Conservation (phyloP, 768 basidiomycete genomes). For the Trametes meyenii region DNA sequence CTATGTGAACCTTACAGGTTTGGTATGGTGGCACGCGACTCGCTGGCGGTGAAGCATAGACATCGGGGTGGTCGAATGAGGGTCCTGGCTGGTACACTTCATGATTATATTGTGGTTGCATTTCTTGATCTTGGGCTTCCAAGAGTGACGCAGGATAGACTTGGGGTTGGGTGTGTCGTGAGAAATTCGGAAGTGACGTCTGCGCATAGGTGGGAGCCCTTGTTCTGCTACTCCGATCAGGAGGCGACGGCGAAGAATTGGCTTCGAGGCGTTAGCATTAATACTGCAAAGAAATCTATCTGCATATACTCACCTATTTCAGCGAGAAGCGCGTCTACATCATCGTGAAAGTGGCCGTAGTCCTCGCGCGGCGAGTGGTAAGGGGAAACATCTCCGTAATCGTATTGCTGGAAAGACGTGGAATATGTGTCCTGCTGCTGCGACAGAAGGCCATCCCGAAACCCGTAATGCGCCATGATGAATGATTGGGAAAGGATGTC, state of each 20-base stretch:
- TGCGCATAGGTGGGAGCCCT: conserved; percentile 17
- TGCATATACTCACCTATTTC: conserved; percentile 35
- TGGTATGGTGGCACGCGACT: too few species aligned
- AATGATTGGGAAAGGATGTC: neutral
- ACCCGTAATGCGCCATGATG: neutral
- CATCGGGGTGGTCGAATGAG: too few species aligned
- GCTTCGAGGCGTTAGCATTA: conserved; percentile 33
- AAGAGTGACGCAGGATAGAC: neutral
- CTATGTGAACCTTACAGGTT: too few species aligned
- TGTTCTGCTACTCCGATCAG: conserved; percentile 28
- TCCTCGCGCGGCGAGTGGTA: conserved; percentile 15
- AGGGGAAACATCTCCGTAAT: neutral
- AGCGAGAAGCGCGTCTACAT: conserved; percentile 25
- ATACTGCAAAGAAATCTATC: conserved; percentile 9
- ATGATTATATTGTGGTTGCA: neutral
- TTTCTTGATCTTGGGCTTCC: neutral
- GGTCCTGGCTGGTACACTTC: too few species aligned
- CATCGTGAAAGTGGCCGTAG: conserved; percentile 19
- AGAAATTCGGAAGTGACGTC: neutral
- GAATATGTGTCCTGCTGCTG: too few species aligned
- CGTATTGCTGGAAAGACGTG: neutral
- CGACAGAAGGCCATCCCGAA: too few species aligned
- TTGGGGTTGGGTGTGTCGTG: neutral
- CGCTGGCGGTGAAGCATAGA: too few species aligned
- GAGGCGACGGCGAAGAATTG: conserved; percentile 41